phyloP scores from a whole-genome alignment of 176 grass and related monocot species.

The Aegilops bicornis region DNA sequence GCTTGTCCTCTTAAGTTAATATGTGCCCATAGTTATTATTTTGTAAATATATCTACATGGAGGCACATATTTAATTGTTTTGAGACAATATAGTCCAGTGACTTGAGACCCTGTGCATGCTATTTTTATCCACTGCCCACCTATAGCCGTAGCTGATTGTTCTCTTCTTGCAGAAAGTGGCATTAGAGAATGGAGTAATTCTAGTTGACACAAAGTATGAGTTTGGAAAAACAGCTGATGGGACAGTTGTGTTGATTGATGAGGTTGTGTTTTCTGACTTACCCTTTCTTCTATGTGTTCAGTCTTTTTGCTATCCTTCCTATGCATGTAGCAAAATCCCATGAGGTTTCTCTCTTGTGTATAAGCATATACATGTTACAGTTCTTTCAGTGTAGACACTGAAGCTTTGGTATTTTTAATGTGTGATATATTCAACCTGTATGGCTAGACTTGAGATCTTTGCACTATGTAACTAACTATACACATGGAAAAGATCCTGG shows the following conservation, averaged over 20 bases:
- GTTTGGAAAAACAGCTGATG: conserved; percentile 85
- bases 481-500: neutral
- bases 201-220: conserved; percentile 98
- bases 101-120: neutral
- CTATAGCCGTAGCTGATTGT: neutral
- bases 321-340: neutral
- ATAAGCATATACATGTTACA: neutral
- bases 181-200: conserved; percentile 75
- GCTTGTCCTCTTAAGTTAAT: neutral
- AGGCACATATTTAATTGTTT: neutral
- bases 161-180: conserved; percentile 73
- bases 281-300: neutral
- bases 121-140: neutral
- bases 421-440: neutral
- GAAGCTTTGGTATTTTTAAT: neutral
- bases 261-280: conserved; percentile 57
- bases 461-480: neutral
- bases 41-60: neutral
- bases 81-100: neutral
- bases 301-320: neutral
- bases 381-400: neutral
- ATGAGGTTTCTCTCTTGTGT: neutral
- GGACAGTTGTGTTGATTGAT: conserved; percentile 87
- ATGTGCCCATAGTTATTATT: neutral
- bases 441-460: neutral